Evolutionary conservation across 139 green algal species (phyloP).

Genomic region (Coelastrella sp.): DNA sequence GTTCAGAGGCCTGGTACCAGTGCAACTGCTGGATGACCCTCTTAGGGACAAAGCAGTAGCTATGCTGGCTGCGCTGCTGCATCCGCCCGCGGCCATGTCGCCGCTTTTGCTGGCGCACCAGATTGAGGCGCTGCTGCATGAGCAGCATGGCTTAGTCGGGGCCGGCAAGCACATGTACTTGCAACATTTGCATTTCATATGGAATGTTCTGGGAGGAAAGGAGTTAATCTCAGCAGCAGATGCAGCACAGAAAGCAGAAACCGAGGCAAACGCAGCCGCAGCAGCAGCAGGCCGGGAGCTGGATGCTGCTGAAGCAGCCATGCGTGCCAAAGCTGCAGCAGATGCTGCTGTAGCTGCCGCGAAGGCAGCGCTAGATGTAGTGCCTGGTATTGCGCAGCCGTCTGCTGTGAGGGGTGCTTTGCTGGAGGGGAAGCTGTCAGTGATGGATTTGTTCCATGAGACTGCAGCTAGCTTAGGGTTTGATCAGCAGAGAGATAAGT

Average conservation of each 20-base stretch:
- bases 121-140: constrained; percentile 21
- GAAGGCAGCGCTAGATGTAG: neutral
- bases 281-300: neutral
- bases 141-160: constrained; percentile 6
- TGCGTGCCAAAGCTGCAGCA: neutral
- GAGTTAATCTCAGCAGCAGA: constrained; percentile 27
- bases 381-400: neutral
- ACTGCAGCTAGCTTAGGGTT: constrained; percentile 2
- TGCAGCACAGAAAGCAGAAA: neutral
- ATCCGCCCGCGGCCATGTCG: neutral
- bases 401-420: constrained; percentile 2
- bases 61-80: constrained; percentile 37
- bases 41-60: constrained; percentile 27
- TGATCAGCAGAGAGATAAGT: constrained; percentile 44
- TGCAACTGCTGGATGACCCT: neutral
- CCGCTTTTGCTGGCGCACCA: neutral
- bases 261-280: neutral
- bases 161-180: constrained; percentile 32
- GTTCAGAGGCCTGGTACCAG: neutral
- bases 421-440: constrained; percentile 1
- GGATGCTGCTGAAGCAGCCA: neutral
- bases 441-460: constrained; percentile 16
- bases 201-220: constrained; percentile 21
- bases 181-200: constrained; percentile 39
- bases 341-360: neutral